Evolutionary conservation across 768 basidiomycete genomes (phyloP), one percentile per base, ranked within the genome.

Genomic region (Tulasnella sp.): DNA sequence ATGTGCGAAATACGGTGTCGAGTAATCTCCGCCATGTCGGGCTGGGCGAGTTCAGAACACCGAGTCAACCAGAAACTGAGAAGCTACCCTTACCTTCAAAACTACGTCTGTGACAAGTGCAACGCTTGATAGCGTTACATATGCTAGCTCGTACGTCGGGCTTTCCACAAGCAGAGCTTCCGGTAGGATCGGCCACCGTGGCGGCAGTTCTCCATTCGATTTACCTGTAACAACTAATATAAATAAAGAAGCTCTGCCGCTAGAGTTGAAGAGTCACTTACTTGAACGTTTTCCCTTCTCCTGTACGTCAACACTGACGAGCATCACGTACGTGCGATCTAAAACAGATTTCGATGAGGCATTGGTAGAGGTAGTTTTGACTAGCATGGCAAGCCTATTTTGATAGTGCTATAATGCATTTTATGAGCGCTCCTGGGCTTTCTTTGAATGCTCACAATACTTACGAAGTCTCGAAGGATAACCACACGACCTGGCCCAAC

Each of bases 401-500:
- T 87, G 88, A 85, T 95, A 96, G 85, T 96, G 94, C 96, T 97
- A 83, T 42, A 42, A 72, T n/a, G 37, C 28, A 20, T 12, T 18
- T n/a, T 64, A 64, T n/a, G 1, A 28, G 20, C 60, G 8, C n/a
- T 1, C 31, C 60, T n/a, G 2, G 12, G n/a, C 60, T 28, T 5
- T 24, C 31, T 64, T 64, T 31, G 60, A 28, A 64, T 7, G n/a
- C 37, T 12, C 44, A 85, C 9, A 3, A 9, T 9, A 9, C 92
- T 83, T 86, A 98, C 97, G 54, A 90, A 89, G 84, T 98, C 93
- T 74, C 92, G 91, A 48, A 99, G 87, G 48, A 99, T 85, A 2
- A 99, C 91, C 28, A 98, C 91, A 78, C 98, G 89, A 3, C 97
- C 97, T 0, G 91, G 84, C 22, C 87, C 85, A 72, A 99, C 86